These are phyloP conservation scores for Chlamydomonas applanata DNA, from an alignment of 139 green algal species.

Conservation along the genomic window DNA sequence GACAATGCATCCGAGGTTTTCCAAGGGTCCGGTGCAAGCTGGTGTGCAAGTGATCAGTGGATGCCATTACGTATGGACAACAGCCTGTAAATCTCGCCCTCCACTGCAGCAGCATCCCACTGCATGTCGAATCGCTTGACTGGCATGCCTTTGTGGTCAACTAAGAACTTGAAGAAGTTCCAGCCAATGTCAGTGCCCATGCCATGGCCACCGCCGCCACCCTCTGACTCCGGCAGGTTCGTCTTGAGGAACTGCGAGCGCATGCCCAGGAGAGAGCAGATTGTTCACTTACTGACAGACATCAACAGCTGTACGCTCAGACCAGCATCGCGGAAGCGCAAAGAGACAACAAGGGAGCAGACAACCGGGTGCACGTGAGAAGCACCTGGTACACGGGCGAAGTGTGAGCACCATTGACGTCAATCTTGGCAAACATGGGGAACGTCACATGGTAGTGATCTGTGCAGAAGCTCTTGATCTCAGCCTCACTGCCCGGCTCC, in stretches of 20 bases:
- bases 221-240: constrained; percentile 41
- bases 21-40: no score
- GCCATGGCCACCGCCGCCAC: constrained; percentile 37
- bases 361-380: no score
- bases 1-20: no score
- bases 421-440: constrained; percentile 57
- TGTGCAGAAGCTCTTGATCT: constrained; percentile 71
- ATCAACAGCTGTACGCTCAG: background rate
- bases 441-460: constrained; percentile 60
- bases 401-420: constrained; percentile 65
- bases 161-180: constrained; percentile 59
- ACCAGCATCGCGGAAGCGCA: no score
- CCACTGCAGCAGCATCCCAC: constrained; percentile 37
- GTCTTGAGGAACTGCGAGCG: constrained; percentile 54
- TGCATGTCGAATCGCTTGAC: constrained; percentile 36
- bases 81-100: constrained; percentile 26
- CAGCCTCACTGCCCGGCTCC: constrained; percentile 50
- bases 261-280: background rate
- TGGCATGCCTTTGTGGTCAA: constrained; percentile 48
- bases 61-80: background rate
- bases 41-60: background rate
- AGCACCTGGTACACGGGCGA: constrained; percentile 50
- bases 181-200: constrained; percentile 56
- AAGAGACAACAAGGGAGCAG: no score
- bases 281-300: background rate